phyloP scores from a whole-genome alignment of 371 early-diverging fungal genomes.

The Saksenaea vasiformis region DNA sequence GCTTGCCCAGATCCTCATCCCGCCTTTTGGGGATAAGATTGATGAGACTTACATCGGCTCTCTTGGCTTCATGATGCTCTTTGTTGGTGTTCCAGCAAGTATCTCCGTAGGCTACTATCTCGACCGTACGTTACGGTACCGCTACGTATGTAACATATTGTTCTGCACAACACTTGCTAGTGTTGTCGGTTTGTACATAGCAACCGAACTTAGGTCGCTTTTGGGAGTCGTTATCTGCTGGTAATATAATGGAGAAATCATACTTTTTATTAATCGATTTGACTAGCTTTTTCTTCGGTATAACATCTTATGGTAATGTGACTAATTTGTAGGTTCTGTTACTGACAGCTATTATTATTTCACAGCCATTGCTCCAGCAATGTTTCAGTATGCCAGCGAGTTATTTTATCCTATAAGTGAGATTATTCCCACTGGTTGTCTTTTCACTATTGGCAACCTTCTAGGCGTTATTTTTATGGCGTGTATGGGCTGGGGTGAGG shows the following conservation, averaged over 20 bases:
- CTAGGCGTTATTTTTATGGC: conserved; percentile 40
- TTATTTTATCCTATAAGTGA: conserved; percentile 50
- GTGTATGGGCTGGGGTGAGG: conserved; percentile 50
- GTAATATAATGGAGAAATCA: conserved; percentile 17
- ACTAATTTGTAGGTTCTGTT: background rate
- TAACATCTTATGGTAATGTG: conserved; percentile 47
- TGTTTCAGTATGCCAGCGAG: conserved; percentile 55
- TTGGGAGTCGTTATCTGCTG: conserved; percentile 35
- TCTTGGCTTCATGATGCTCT: conserved; percentile 43
- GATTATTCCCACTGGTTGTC: conserved; percentile 52
- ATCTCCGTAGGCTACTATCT: conserved; percentile 42
- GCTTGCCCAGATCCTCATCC: conserved; percentile 49
- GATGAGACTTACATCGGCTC: conserved; percentile 44
- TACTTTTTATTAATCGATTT: background rate
- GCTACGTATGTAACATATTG: conserved; percentile 29
- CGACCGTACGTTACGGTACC: conserved; percentile 43
- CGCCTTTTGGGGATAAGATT: conserved; percentile 32
- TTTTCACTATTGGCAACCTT: conserved; percentile 44
- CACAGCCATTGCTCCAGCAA: conserved; percentile 52
- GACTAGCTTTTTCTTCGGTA: conserved; percentile 34
- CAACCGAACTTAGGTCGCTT: conserved; percentile 25
- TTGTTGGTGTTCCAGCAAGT: conserved; percentile 48
- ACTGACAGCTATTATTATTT: background rate
- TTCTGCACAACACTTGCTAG: conserved; percentile 28
- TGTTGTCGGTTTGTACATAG: conserved; percentile 25